Base-by-base conservation (phyloP, 108 stramenopile genomes). In the Skeletonema marinoi region DNA sequence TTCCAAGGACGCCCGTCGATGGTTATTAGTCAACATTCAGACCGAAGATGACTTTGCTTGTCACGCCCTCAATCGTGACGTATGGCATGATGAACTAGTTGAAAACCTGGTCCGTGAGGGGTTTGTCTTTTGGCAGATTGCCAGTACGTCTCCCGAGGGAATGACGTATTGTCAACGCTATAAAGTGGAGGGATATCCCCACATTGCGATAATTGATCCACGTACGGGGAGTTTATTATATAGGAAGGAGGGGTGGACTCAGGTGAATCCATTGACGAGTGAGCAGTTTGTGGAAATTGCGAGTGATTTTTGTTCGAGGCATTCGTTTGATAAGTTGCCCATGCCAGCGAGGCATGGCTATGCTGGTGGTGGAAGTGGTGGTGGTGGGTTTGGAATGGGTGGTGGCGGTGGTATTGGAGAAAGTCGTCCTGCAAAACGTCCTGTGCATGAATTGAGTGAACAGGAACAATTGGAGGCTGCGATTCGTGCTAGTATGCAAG, bases 51-150 rank as follows among this genome's bases (percentile, higher is more conserved):
- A 95, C 41, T 98, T 97, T 84, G 84, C 92, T 0, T 93, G 93
- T 74, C 96, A 98, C 82, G 91, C 95, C 3, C 68, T 98, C 70
- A 98, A 98, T 80, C 81, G 96, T n/a, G 98, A 98, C 85, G 94
- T 96, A 9, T 98, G 96, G 96, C 77, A 91, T 38, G 95, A 97
- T 74, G 98, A 98, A 80, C 82, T 97, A 10, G 93, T 97, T n/a
- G 95, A 95, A 78, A 95, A 94, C 72, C 75, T 98, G 19, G 84
- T 98, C 36, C 82, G 93, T 48, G 94, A 93, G 64, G 95, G 94
- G 9, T 98, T 97, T 80, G 76, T 97, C 51, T 93, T 98, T 75
- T 98, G 98, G 98, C 96, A 94, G 73, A 63, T 84, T 68, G 84
- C 83, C 68, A 90, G 93, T 78, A 75, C 78, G 0, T 72, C 86